Percentiles rank a stretch among this genome's conserved stretches.
Evolutionary conservation across 768 basidiomycete genomes (phyloP).

Genomic region (Russula earlei): DNA sequence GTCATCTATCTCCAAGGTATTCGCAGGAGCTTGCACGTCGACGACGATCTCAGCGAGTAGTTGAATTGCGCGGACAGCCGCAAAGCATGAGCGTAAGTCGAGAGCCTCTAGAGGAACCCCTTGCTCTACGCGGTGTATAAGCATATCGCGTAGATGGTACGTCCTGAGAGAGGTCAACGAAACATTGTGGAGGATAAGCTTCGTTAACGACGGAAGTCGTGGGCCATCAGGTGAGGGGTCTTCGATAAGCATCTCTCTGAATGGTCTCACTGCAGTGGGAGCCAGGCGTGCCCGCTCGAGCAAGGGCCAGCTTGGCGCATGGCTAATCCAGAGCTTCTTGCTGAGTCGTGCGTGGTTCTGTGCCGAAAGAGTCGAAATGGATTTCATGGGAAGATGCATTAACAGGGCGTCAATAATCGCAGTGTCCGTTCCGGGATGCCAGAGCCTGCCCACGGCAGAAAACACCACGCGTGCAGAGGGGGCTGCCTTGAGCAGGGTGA

Average conservation of each 20-base stretch:
- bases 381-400: not conserved
- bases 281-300: not conserved
- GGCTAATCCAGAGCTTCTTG: not conserved
- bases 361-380: not conserved
- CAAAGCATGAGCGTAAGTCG: not conserved
- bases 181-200: not conserved
- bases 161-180: not conserved
- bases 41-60: not conserved
- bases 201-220: not conserved
- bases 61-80: not conserved
- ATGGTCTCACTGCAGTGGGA: not conserved
- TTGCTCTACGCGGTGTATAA: not conserved
- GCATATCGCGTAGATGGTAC: not conserved
- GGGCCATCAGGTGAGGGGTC: not conserved
- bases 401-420: not conserved
- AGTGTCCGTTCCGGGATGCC: not conserved
- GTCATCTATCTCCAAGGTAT: not conserved
- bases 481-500: too few relatives aligned
- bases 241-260: not conserved
- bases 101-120: not conserved
- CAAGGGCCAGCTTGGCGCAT: not conserved
- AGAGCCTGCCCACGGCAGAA: not conserved
- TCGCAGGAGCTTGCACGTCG: not conserved
- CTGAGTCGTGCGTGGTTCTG: not conserved
- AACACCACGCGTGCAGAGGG: not conserved